phyloP scores from a whole-genome alignment of 2,329 filamentous ascomycete species.

The Cryphonectria japonica region DNA sequence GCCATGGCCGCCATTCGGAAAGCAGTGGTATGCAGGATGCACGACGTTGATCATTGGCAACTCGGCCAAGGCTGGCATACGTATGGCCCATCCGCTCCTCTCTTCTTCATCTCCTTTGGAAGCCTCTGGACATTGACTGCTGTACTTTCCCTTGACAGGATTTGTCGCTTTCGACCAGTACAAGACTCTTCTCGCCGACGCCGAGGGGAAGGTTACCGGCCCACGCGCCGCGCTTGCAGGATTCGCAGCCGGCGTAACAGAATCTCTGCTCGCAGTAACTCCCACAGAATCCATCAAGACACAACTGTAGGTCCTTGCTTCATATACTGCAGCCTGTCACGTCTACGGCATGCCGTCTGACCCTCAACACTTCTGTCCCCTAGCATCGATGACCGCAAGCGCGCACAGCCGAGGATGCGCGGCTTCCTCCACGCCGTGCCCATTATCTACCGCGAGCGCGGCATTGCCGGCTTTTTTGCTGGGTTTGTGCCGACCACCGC shows the following conservation, averaged over 20 bases:
- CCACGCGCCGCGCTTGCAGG: slow-evolving; percentile 90
- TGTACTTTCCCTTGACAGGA: slow-evolving; percentile 49
- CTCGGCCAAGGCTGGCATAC: slow-evolving; percentile 92
- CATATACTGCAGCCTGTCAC: slow-evolving; percentile 1
- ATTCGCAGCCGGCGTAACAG: slow-evolving; percentile 92
- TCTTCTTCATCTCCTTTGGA: too few species aligned
- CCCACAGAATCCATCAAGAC: slow-evolving; percentile 99
- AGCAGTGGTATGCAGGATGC: slow-evolving; percentile 96
- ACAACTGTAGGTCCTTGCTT: slow-evolving; percentile 64
- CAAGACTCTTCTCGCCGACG: slow-evolving; percentile 80
- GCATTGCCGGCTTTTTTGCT: slow-evolving; percentile 92
- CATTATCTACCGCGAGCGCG: slow-evolving; percentile 86
- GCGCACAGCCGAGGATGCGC: slow-evolving; percentile 79
- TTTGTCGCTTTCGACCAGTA: slow-evolving; percentile 98
- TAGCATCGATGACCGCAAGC: slow-evolving; percentile 93
- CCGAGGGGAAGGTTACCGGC: slow-evolving; percentile 85
- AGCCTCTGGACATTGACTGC: background rate
- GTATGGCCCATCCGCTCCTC: slow-evolving; percentile 55
- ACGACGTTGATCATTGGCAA: slow-evolving; percentile 97
- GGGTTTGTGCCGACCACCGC: slow-evolving; percentile 95
- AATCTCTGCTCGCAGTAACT: slow-evolving; percentile 90
- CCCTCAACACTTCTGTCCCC: background rate
- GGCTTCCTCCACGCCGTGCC: slow-evolving; percentile 90
- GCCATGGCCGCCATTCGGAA: slow-evolving; percentile 91
- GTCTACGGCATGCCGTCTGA: too few species aligned